A percentile compares a stretch with the other conserved stretches of the same genome.
Conservation (phyloP, 2,329 filamentous ascomycete species). For the Botrytis galanthina region DNA sequence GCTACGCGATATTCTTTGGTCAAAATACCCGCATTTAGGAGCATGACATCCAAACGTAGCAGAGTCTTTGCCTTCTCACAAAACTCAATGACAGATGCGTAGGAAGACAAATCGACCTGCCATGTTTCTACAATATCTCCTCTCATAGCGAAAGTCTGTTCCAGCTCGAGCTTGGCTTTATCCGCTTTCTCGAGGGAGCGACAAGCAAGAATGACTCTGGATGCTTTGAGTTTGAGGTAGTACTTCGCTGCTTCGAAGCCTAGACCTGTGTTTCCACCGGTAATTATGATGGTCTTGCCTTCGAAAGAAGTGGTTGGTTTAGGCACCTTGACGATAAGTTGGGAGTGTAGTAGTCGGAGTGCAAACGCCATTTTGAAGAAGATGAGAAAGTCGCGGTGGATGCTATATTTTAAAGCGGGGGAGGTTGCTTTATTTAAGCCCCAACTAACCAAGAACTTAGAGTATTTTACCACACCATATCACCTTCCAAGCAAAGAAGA, state of each 20-base stretch:
- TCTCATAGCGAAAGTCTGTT: constrained; percentile 9
- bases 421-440: neutral
- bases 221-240: neutral
- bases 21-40: neutral
- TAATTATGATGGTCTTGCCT: neutral
- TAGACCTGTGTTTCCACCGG: neutral
- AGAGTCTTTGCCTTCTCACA: constrained; percentile 5
- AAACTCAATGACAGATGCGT: constrained; percentile 24
- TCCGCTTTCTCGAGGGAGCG: constrained; percentile 26
- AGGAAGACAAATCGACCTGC: constrained; percentile 24
- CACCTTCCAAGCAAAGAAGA: neutral
- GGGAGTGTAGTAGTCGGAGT: neutral
- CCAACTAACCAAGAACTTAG: neutral
- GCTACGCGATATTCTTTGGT: neutral
- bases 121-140: constrained; percentile 23
- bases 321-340: neutral
- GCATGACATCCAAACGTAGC: neutral
- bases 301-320: neutral
- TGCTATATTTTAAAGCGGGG: neutral
- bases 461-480: neutral
- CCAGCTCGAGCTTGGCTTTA: constrained; percentile 25
- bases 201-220: constrained; percentile 28
- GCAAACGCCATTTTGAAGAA: neutral
- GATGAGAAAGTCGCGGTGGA: neutral
- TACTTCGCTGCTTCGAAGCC: neutral